Evolutionary conservation across 352 stramenopile genomes (phyloP).

Genomic region (Globisporangium emineosum): DNA sequence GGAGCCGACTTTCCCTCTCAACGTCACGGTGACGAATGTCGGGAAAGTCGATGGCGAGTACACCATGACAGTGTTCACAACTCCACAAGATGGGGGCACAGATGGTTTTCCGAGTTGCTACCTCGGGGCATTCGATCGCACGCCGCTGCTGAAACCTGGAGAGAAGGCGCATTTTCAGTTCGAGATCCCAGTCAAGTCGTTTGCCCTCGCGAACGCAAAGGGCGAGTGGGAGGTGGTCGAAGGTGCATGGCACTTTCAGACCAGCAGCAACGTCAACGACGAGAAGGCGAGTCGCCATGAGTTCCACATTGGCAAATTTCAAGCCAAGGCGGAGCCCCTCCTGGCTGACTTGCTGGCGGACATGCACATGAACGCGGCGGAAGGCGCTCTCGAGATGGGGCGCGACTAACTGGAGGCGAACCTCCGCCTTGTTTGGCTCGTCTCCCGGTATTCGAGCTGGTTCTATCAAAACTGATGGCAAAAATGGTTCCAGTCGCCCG

Average conservation of each 20-base stretch:
- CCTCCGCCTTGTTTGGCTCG: background rate
- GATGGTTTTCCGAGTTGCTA: conserved; percentile 39
- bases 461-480: no score
- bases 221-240: conserved; percentile 32
- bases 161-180: conserved; percentile 30
- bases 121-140: conserved; percentile 56
- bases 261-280: conserved; percentile 3
- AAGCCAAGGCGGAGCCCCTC: background rate
- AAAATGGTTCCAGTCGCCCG: no score
- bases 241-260: conserved; percentile 44
- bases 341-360: background rate
- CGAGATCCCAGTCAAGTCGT: conserved; percentile 31
- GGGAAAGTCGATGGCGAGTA: conserved; percentile 39
- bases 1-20: conserved; percentile 12
- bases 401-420: background rate
- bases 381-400: background rate
- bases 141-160: conserved; percentile 26
- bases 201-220: conserved; percentile 34
- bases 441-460: background rate
- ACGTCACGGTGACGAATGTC: conserved; percentile 43
- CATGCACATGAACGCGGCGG: background rate
- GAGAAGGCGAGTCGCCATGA: conserved; percentile 22
- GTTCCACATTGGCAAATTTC: conserved; percentile 18
- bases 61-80: conserved; percentile 36
- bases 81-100: conserved; percentile 26